Evolutionary conservation across 2,329 filamentous ascomycete genomes (phyloP), one percentile per base, ranked within the genome.

Genomic region (Apiospora kogelbergensis): DNA sequence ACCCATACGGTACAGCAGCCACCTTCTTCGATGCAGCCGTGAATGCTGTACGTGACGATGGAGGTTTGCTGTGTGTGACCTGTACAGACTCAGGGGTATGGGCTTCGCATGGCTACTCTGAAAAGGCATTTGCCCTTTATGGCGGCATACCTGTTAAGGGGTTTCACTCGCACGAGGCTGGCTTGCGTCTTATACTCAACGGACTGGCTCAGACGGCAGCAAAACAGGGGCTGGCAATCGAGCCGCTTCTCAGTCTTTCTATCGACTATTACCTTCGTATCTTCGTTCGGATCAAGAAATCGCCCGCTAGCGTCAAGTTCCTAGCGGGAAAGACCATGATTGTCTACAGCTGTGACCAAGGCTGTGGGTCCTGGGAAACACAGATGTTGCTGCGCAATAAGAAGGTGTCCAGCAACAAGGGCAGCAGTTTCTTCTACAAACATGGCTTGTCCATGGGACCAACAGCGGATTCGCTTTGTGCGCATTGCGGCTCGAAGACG

Each of bases 81-180:
- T 99, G 96, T 81, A 99, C 96, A 0, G 96, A 99, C 79, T 95
- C 95, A 11, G 94, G 93, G 11, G 93, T 99, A 2, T 99, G 95
- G 87, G 95, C 95, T 1, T 97, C 95, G 0, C 93, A 93, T 74
- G 94, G 95, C 68, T 99, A 98, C 77, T 90, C 93, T 1, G 96
- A 99, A 79, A 99, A 99, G 84, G 89, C 94, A 3, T 99, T 91
- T 79, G 91, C 95, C 1, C 85, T 97, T n/a, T 99, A 99, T 76
- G 96, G 96, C 3, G 96, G 96, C 42, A 84, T 95, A 20, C 94
- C 96, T 0, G 82, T 95, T 70, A 97, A 97, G 81, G 95, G 94
- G 0, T 84, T 88, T 65, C 91, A 94, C 76, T 95, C 92, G 30
- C 96, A 99, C 74, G 96, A 99, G 81, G 94, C 89, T 41, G 96